A percentile compares a stretch with the other conserved stretches of the same genome.
These are phyloP conservation scores for Podaxis sp. DNA, from an alignment of 768 basidiomycete genomes.

Conservation along the genomic window DNA sequence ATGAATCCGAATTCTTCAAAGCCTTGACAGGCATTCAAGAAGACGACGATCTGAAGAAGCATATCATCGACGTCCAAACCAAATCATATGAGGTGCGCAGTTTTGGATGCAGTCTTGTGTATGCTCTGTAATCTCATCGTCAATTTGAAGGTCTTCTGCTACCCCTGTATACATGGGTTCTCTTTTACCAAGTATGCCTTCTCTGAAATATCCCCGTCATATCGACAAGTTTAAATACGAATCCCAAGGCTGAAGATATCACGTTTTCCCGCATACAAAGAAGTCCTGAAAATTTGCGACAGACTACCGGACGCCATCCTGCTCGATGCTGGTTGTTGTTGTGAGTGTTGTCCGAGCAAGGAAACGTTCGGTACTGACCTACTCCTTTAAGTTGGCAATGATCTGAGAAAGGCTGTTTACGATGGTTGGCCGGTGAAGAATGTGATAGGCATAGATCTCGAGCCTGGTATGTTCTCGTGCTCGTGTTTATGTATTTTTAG, in stretches of 20 bases:
- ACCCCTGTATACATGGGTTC: constrained; percentile 34
- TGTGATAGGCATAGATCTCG: constrained; percentile 32
- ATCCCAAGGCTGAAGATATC: constrained; percentile 27
- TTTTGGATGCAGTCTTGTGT: neutral
- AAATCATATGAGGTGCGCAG: constrained; percentile 25
- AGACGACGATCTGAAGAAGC: constrained; percentile 31
- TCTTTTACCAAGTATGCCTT: constrained; percentile 25
- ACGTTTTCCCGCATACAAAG: constrained; percentile 27
- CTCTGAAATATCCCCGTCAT: neutral
- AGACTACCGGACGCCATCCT: constrained; percentile 26
- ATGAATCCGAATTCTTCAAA: constrained; percentile 32
- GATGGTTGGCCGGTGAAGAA: constrained; percentile 36
- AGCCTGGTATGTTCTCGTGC: constrained; percentile 18
- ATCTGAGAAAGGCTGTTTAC: constrained; percentile 29
- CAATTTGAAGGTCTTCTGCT: constrained; percentile 24
- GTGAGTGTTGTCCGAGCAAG: constrained; percentile 19
- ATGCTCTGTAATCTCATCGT: neutral
- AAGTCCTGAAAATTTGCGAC: constrained; percentile 22
- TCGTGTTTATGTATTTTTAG: too few relatives aligned
- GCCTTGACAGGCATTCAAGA: constrained; percentile 29
- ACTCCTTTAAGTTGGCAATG: constrained; percentile 31
- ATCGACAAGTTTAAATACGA: neutral
- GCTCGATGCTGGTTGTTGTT: constrained; percentile 40
- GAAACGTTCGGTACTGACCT: neutral
- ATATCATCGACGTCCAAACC: constrained; percentile 30